These are phyloP conservation scores for Radiomyces spectabilis DNA, from an alignment of 192 early-diverging fungal species.

Conservation along the genomic window DNA sequence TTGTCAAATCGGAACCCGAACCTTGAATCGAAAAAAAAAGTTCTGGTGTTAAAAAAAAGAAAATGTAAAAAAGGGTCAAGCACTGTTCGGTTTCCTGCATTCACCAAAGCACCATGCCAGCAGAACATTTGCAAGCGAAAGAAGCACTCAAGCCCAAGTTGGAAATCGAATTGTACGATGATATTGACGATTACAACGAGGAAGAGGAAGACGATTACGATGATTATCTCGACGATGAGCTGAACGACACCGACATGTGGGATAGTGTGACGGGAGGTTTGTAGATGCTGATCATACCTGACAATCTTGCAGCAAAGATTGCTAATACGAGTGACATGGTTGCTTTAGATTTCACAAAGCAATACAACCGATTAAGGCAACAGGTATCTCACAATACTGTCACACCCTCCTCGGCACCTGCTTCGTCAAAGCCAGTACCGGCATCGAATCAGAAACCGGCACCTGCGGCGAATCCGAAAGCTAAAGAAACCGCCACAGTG, in stretches of 20 bases:
- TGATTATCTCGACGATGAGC: constrained; percentile 58
- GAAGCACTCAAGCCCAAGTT: no score
- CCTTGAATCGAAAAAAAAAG: no score
- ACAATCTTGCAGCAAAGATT: no score
- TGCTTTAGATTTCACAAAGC: constrained; percentile 82
- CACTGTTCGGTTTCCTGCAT: no score
- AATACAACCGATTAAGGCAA: constrained; percentile 77
- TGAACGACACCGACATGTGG: constrained; percentile 77
- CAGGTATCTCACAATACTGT: constrained; percentile 40
- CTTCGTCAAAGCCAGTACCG: constrained; percentile 14
- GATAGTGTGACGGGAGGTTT: constrained; percentile 69
- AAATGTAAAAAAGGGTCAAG: no score
- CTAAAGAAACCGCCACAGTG: constrained; percentile 4
- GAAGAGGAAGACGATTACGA: constrained; percentile 48
- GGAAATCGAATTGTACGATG: no score
- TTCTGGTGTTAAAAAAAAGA: no score
- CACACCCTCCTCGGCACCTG: background rate
- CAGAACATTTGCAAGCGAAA: no score
- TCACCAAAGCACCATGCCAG: no score
- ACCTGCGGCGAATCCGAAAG: constrained; percentile 17
- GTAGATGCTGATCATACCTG: no score
- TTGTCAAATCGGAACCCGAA: no score
- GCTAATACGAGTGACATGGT: no score
- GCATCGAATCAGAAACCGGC: constrained; percentile 10
- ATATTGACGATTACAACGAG: constrained; percentile 35